Percentiles rank a stretch among this genome's conserved stretches.
Conservation (phyloP, 1,284 basidiomycete genomes). For the Cutaneotrichosporon daszewskae region DNA sequence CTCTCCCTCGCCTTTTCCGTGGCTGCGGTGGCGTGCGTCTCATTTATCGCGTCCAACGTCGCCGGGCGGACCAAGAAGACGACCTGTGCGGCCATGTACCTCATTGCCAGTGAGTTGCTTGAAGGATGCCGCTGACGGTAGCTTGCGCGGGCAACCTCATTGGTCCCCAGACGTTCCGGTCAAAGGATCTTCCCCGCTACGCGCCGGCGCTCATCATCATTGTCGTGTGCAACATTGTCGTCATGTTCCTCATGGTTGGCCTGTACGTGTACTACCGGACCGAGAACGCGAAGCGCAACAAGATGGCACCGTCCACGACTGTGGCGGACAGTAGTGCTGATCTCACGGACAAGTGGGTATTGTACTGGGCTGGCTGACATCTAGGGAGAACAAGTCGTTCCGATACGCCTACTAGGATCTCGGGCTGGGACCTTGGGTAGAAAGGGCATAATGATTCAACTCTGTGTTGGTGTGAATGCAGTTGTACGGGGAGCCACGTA, state of each 20-base stretch:
- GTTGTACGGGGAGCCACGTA: too few species aligned
- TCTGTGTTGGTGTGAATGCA: too few species aligned
- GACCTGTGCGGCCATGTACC: constrained; percentile 12
- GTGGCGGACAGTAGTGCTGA: too few species aligned
- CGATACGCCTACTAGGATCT: too few species aligned
- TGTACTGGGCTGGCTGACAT: too few species aligned
- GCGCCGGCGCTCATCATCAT: constrained; percentile 2
- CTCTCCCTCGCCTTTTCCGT: constrained; percentile 1
- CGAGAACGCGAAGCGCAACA: neutral
- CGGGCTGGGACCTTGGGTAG: too few species aligned
- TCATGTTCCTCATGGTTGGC: neutral
- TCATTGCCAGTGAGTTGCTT: constrained; percentile 7
- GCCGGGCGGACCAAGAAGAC: constrained; percentile 25
- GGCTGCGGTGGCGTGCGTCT: neutral
- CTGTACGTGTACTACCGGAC: neutral
- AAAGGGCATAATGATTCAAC: too few species aligned
- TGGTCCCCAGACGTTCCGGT: constrained; percentile 13
- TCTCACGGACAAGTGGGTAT: too few species aligned
- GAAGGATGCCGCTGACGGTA: too few species aligned
- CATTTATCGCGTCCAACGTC: constrained; percentile 6
- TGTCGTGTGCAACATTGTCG: neutral
- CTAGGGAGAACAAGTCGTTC: too few species aligned
- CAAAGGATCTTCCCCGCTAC: constrained; percentile 4
- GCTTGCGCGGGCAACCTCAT: constrained; percentile 9
- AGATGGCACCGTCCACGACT: too few species aligned